Evolutionary conservation across 306 rosid genomes (phyloP), one percentile per base, ranked within the genome.

Genomic region (Vigna radiata): DNA sequence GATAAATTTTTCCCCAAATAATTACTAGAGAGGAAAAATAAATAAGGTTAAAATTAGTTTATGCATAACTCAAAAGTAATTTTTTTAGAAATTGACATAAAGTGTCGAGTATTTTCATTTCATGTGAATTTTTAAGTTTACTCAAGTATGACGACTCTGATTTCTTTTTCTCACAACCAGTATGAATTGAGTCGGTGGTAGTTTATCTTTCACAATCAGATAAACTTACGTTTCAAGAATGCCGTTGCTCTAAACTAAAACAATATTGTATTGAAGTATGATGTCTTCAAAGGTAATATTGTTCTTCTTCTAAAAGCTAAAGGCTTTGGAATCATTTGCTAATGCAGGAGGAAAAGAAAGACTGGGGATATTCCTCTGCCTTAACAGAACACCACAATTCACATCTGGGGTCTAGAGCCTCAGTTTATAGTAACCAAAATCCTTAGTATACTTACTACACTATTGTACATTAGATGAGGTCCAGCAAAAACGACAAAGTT

Each of bases 271-370:
- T 44, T 46, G 7, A 41, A 52, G 33, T 76, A 54, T 29, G 48
- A 21, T n/a, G 73, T 41, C 59, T 52, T 75, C 36, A 43, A 52
- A 3, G 46, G 44, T 68, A 71, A 21, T 10, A 27, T 61, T 61
- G 44, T 61, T 48, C 17, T 9, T 48, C 41, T 12, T 18, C 8
- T 19, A 27, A 17, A 65, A 29, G 62, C 27, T 44, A 16, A 43
- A 27, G 31, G 55, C 39, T 52, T 23, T 55, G n/a, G 36, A 72
- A 66, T 49, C 61, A 71, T 55, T 73, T 65, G 33, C 70, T 13
- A 41, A 53, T 25, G 48, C 15, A 5, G 64, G 55, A 55, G 54
- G 41, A 19, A 18, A 29, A 64, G 27, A 12, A 46, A 25, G 3
- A 36, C 27, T 36, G 25, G n/a, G 13, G 37, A 63, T 7, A 69